phyloP scores from a whole-genome alignment of 495 filamentous ascomycete species.

The Recurvomyces mirabilis region DNA sequence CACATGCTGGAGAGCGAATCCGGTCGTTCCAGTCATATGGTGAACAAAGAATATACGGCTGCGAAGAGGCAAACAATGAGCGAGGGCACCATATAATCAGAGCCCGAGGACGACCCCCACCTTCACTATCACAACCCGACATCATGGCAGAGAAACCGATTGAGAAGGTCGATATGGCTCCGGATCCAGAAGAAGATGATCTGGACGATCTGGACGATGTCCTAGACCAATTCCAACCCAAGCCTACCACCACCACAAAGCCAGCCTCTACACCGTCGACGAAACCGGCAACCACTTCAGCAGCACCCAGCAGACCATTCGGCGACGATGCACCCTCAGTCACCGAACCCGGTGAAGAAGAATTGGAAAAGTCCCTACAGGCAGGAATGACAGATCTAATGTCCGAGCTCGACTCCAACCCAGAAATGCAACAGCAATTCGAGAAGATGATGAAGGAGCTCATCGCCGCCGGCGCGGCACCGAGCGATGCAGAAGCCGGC shows the following conservation, averaged over 20 bases:
- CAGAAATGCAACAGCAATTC: constrained; percentile 77
- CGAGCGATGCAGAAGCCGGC: constrained; percentile 8
- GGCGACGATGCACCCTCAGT: constrained; percentile 6
- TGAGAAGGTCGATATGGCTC: constrained; percentile 37
- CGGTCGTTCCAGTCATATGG: too few species aligned
- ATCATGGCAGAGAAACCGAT: constrained; percentile 15
- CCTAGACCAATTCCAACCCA: constrained; percentile 72
- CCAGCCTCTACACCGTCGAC: constrained; percentile 33
- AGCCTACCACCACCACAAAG: background rate
- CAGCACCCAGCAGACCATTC: constrained; percentile 34
- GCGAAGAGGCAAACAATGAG: too few species aligned
- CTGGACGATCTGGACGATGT: constrained; percentile 90
- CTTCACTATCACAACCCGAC: too few species aligned
- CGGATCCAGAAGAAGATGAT: constrained; percentile 75
- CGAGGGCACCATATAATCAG: too few species aligned
- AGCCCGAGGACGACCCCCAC: too few species aligned
- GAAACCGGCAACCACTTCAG: constrained; percentile 20
- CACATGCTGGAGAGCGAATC: too few species aligned
- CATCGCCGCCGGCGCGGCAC: constrained; percentile 37
- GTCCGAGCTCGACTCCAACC: constrained; percentile 50
- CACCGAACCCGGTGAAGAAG: constrained; percentile 36
- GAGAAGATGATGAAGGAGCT: constrained; percentile 75
- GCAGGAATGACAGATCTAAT: constrained; percentile 77
- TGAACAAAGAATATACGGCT: too few species aligned
- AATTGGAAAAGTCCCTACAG: constrained; percentile 75